Evolutionary conservation across 164 flowering plant genomes (phyloP).

Genomic region (Hamamelis virginiana): DNA sequence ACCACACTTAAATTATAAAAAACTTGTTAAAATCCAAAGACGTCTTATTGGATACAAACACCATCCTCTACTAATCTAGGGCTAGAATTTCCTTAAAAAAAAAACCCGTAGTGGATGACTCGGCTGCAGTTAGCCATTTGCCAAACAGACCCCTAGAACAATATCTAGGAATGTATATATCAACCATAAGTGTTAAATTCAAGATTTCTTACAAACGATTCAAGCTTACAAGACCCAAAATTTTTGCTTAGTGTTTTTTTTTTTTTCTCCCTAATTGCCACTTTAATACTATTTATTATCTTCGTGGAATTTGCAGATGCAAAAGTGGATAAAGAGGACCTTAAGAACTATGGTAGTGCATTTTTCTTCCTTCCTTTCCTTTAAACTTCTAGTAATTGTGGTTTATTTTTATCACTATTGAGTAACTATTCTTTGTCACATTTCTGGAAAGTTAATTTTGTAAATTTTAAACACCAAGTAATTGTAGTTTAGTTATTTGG

Average conservation of each 20-base stretch:
- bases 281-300: neutral
- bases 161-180: too few relatives aligned
- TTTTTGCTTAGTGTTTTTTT: neutral
- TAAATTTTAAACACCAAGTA: neutral
- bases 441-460: neutral
- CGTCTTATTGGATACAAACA: too few relatives aligned
- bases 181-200: too few relatives aligned
- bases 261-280: neutral
- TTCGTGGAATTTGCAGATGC: conserved; percentile 39
- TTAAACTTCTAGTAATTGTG: neutral
- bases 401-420: too few relatives aligned
- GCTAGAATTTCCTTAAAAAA: too few relatives aligned
- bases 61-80: too few relatives aligned
- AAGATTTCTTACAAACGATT: too few relatives aligned
- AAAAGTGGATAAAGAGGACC: conserved; percentile 58
- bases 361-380: neutral
- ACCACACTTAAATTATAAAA: too few relatives aligned
- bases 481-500: neutral
- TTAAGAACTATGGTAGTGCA: conserved; percentile 43
- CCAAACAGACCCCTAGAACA: too few relatives aligned
- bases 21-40: too few relatives aligned
- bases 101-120: too few relatives aligned
- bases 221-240: neutral
- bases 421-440: neutral
- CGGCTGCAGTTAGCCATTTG: too few relatives aligned